A percentile compares a stretch with the other conserved stretches of the same genome.
Evolutionary conservation across 495 filamentous ascomycete species (phyloP).

Genomic region (Friedmanniomyces simplex): DNA sequence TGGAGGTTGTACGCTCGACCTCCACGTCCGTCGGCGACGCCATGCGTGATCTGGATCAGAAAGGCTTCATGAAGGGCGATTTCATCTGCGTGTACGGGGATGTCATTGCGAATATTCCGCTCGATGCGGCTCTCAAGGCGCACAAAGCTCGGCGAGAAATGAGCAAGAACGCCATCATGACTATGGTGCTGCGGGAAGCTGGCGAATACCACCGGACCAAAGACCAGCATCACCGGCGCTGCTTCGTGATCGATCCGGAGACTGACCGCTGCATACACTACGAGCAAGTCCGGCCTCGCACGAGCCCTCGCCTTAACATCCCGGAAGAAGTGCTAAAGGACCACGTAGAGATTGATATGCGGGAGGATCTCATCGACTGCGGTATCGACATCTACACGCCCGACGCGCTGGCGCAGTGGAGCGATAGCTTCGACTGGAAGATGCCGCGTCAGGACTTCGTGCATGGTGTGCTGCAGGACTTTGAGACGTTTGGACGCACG

Average conservation of each 20-base stretch:
- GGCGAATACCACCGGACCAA: slow-evolving; percentile 67
- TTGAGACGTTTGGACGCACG: slow-evolving; percentile 90
- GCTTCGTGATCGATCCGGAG: slow-evolving; percentile 75
- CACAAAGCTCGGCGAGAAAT: slow-evolving; percentile 72
- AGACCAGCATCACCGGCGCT: slow-evolving; percentile 58
- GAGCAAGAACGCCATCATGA: slow-evolving; percentile 97
- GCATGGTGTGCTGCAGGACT: slow-evolving; percentile 87
- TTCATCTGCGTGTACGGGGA: slow-evolving; percentile 91
- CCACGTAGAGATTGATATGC: slow-evolving; percentile 62
- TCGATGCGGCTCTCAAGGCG: slow-evolving; percentile 64
- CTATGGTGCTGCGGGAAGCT: slow-evolving; percentile 76
- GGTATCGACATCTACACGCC: slow-evolving; percentile 97
- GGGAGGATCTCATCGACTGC: slow-evolving; percentile 84
- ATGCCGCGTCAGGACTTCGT: slow-evolving; percentile 79
- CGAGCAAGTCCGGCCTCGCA: slow-evolving; percentile 49
- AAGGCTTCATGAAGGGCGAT: slow-evolving; percentile 75
- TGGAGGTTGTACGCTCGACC: slow-evolving; percentile 78
- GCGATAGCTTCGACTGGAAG: slow-evolving; percentile 95
- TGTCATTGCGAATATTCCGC: slow-evolving; percentile 78
- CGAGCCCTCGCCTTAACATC: slow-evolving; percentile 41
- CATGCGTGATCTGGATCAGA: slow-evolving; percentile 85
- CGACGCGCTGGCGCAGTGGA: slow-evolving; percentile 88
- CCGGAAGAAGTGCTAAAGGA: slow-evolving; percentile 60
- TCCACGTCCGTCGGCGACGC: slow-evolving; percentile 88
- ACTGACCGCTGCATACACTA: slow-evolving; percentile 84